Evolutionary conservation across 352 stramenopile genomes (phyloP), one percentile per base, ranked within the genome.

Genomic region (Globisporangium barbulae): DNA sequence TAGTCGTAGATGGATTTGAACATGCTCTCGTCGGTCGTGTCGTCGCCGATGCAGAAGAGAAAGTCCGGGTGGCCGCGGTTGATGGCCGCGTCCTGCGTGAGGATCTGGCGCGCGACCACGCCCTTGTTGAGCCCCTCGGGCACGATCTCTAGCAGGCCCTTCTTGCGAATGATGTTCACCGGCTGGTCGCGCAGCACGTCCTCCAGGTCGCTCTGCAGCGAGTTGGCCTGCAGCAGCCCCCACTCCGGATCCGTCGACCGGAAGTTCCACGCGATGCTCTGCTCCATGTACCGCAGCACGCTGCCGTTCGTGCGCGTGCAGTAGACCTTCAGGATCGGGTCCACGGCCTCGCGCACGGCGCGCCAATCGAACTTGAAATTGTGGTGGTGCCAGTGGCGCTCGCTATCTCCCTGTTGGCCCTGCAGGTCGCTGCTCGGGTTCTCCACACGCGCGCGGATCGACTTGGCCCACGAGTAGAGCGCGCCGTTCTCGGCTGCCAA

Each of bases 21-120:
- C 97, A 99, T 99, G 68, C 96, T 98, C 75, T 99, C 97, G 69
- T 99, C 97, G 6, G 93, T 97, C 53, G 95, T 97, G 70, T 99
- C 96, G 74, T 99, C 97, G 49, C 97, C 97, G 65, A 98, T 97
- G 61, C 94, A 98, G 21, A 99, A 89, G 28, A 98, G 67, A 77
- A 99, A 99, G 74, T 99, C 96, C 9, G 97, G 89, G 35, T 94
- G 87, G 8, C 79, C 74, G n/a, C 79, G 72, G 61, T 90, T 81
- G 41, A 89, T 85, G 35, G 74, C 65, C 5, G 78, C 82, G 59
- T 96, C 86, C 68, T 98, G 87, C 6, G 88, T 83, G 52, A 99
- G 75, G 54, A 98, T 98, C 61, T 97, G 93, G n/a, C 94, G 94
- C 9, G 97, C 94, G 25, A 99, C 91, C 35, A 98, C 83, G 28